phyloP scores from a whole-genome alignment of 2,329 filamentous ascomycete genomes.

The Phialemonium atrogriseum region DNA sequence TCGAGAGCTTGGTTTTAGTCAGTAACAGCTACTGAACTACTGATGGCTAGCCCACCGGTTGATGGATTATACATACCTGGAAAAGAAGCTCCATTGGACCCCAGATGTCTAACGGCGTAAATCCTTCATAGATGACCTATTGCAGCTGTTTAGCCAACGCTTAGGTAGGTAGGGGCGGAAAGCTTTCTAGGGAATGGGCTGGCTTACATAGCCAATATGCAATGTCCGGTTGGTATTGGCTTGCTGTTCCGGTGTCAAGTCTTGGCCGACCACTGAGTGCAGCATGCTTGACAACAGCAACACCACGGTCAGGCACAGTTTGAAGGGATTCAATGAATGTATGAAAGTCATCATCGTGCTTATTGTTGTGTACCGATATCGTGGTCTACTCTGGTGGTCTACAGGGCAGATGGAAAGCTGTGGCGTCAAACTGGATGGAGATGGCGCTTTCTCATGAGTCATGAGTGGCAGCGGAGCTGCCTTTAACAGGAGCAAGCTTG shows the following conservation, averaged over 20 bases:
- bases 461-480: no score
- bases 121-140: conserved; percentile 1
- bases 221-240: conserved; percentile 1
- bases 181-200: not conserved
- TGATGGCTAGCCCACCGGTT: conserved; percentile 1
- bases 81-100: conserved; percentile 2
- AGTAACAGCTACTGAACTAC: not conserved
- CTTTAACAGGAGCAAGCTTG: no score
- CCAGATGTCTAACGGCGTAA: conserved; percentile 1
- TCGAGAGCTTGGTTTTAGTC: not conserved
- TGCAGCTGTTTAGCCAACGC: not conserved
- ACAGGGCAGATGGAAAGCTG: not conserved
- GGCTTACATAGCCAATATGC: conserved; percentile 1
- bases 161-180: not conserved
- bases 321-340: no score
- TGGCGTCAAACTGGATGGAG: no score
- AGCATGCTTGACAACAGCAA: not conserved
- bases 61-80: conserved; percentile 1
- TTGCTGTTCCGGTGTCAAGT: conserved; percentile 1
- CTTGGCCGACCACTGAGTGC: not conserved
- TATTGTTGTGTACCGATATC: not conserved
- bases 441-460: no score
- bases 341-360: not conserved
- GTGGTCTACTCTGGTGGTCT: not conserved
- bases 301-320: not conserved